A percentile compares a stretch with the other conserved stretches of the same genome.
These are phyloP conservation scores for Tuctoria greenei DNA, from an alignment of 176 grass and related monocot species.

Conservation along the genomic window DNA sequence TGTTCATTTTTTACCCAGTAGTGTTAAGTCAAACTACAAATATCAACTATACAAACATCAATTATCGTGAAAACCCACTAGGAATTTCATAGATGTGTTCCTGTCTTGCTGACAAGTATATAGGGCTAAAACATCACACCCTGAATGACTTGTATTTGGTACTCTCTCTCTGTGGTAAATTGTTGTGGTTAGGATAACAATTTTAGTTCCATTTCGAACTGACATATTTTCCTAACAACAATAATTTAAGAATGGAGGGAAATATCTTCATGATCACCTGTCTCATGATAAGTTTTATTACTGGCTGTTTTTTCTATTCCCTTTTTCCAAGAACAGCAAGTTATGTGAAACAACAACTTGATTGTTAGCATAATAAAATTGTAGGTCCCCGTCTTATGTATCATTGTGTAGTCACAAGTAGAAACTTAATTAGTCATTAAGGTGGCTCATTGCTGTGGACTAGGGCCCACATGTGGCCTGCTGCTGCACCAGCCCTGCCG, in stretches of 20 bases:
- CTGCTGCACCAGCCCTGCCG: no score
- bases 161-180: no score
- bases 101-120: neutral
- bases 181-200: no score
- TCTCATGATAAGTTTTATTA: neutral
- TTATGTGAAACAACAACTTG: constrained; percentile 12
- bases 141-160: neutral
- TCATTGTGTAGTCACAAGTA: neutral
- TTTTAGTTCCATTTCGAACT: no score
- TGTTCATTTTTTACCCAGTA: neutral
- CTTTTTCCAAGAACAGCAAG: neutral
- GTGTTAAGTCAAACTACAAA: neutral
- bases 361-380: constrained; percentile 9
- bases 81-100: neutral
- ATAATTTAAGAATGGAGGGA: no score
- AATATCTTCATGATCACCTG: constrained; percentile 4
- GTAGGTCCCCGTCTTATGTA: neutral
- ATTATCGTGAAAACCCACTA: neutral
- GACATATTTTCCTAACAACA: no score
- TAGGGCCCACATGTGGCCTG: no score
- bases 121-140: constrained; percentile 21
- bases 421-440: constrained; percentile 9
- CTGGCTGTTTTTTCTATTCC: neutral
- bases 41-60: constrained; percentile 11
- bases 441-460: no score